Evolutionary conservation across 441 rosid species (phyloP).

Genomic region (Capsella rubella): DNA sequence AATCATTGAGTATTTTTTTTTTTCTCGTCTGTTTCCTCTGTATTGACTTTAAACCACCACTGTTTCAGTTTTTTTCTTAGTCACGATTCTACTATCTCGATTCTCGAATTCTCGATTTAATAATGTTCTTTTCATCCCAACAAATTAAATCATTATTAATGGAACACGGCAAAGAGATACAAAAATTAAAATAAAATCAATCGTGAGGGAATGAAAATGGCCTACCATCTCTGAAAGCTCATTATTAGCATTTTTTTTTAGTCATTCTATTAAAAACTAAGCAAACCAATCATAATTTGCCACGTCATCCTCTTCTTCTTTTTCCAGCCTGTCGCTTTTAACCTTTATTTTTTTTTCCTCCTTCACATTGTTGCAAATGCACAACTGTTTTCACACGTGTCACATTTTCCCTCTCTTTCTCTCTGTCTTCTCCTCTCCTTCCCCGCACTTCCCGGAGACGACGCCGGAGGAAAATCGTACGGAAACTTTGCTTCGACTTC

Average conservation of each 20-base stretch:
- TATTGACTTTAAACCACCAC: neutral
- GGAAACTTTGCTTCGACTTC: slow-evolving; percentile 43
- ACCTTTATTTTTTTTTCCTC: neutral
- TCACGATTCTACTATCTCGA: slow-evolving; percentile 30
- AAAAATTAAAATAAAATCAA: neutral
- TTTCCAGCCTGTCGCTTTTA: slow-evolving; percentile 43
- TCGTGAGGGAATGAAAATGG: slow-evolving; percentile 30
- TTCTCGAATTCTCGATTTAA: slow-evolving; percentile 4
- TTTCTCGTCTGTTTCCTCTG: slow-evolving; percentile 29
- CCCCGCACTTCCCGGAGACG: slow-evolving; percentile 42
- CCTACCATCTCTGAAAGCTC: slow-evolving; percentile 38
- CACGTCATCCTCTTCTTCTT: slow-evolving; percentile 23
- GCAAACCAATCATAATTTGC: neutral
- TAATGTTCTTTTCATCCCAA: neutral
- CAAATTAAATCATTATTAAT: slow-evolving; percentile 25
- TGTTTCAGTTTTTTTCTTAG: slow-evolving; percentile 1
- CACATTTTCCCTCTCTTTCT: slow-evolving; percentile 30
- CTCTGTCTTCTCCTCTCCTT: slow-evolving; percentile 9
- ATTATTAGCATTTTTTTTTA: slow-evolving; percentile 2
- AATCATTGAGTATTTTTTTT: slow-evolving; percentile 14
- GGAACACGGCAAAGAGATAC: neutral
- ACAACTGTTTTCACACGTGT: slow-evolving; percentile 45
- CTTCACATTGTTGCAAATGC: neutral
- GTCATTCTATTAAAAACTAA: neutral
- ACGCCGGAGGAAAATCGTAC: slow-evolving; percentile 38